Base-by-base conservation (phyloP, 1,284 basidiomycete species). In the Melampsora occidentalis region DNA sequence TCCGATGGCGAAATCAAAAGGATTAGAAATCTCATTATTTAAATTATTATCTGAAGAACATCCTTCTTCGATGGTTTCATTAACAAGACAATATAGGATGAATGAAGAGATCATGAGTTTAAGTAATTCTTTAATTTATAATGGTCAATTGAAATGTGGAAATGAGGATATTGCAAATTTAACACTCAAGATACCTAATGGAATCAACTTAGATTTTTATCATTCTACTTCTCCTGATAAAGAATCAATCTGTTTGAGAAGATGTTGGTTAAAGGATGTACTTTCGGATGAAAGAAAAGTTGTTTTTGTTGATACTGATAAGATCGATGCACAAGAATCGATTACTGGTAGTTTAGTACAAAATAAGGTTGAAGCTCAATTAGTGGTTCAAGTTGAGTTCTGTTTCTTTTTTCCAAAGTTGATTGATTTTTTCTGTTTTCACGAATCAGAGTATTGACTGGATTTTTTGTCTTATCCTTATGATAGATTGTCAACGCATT, bases 31-130 rank as follows among this genome's bases (percentile, higher is more conserved):
- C 0, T 95, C 93, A 0, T 86, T 99, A 10, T 99, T 99, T 86
- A 89, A 91, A 66, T 87, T 90, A 1, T 87, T 99, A 3, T 93
- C 91, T 0, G 90, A 94, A 63, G 89, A 90, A 0, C 92, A 97
- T 81, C 92, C 93, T 0, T 84, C 88, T 25, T 89, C 93, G 0
- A 90, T 97, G 59, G 88, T 91, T 22, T 90, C 94, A 79, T 86
- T 99, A 42, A 87, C 88, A 0, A 86, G 90, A 70, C 96, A 99
- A 82, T 99, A 99, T 82, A 87, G 97, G 71, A 99, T 99, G 96
- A 97, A 96, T 83, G 88, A 88, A 76, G 94, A 97, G 77, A 98
- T 99, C 81, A 99, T 98, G 96, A 82, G 87, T 9, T 85, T 99
- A 14, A 94, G 93, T 5, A 99, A 99, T 82, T 87, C 86, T 75